phyloP scores from a whole-genome alignment of 1,139 yeast genomes.

The Pichia inconspicua region DNA sequence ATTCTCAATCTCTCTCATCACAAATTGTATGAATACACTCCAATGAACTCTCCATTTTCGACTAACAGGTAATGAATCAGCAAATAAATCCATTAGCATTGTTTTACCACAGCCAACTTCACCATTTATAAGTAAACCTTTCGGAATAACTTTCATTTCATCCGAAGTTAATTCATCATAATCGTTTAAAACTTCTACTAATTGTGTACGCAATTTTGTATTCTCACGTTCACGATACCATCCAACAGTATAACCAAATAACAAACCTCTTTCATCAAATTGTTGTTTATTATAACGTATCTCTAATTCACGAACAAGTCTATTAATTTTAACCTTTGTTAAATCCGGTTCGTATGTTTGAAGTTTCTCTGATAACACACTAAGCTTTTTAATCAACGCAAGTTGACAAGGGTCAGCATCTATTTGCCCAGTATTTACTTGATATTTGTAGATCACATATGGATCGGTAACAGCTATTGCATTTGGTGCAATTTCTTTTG shows the following conservation, averaged over 20 bases:
- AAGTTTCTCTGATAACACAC: conserved; percentile 21
- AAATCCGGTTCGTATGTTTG: conserved; percentile 56
- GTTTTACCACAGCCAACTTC: conserved; percentile 76
- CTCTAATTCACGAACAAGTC: conserved; percentile 43
- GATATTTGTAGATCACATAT: conserved; percentile 45
- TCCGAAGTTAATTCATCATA: conserved; percentile 47
- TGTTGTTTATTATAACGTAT: conserved; percentile 23
- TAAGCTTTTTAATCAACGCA: conserved; percentile 12
- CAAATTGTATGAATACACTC: conserved; percentile 62
- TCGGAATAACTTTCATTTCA: conserved; percentile 46
- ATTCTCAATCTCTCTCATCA: conserved; percentile 52
- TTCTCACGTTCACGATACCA: conserved; percentile 18
- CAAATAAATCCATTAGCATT: conserved; percentile 67
- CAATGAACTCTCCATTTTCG: conserved; percentile 69
- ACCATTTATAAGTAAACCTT: conserved; percentile 59
- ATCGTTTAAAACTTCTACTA: conserved; percentile 48
- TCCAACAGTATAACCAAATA: conserved; percentile 14
- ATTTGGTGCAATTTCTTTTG: conserved; percentile 1
- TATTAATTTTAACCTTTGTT: conserved; percentile 39
- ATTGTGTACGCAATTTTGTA: conserved; percentile 21
- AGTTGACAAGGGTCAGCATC: conserved; percentile 52
- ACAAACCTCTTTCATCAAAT: conserved; percentile 6
- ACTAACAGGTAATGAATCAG: conserved; percentile 52
- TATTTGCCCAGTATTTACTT: conserved; percentile 43
- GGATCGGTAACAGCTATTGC: conserved; percentile 56